Conservation (phyloP, 2,329 filamentous ascomycete genomes). For the Teratosphaeria viscida region DNA sequence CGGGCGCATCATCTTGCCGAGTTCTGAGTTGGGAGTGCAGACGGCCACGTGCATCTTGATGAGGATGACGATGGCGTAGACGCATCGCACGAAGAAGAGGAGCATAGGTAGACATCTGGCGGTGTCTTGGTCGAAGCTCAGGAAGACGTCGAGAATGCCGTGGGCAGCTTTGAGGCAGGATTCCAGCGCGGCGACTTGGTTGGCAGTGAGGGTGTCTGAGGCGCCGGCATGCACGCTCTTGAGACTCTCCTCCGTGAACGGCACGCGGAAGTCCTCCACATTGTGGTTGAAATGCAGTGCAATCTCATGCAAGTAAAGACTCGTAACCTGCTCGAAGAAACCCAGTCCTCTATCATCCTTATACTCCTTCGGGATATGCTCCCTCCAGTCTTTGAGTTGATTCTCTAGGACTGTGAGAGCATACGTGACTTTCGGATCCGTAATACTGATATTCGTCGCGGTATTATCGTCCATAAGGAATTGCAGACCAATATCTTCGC, state of each 20-base stretch:
- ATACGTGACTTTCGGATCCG: constrained; percentile 46
- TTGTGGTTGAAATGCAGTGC: constrained; percentile 38
- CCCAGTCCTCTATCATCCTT: constrained; percentile 25
- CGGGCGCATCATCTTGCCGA: constrained; percentile 39
- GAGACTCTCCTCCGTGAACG: constrained; percentile 33
- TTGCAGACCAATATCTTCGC: constrained; percentile 45
- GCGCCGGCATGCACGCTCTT: constrained; percentile 27
- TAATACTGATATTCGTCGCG: constrained; percentile 37
- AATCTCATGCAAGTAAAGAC: constrained; percentile 42
- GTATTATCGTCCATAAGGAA: constrained; percentile 48
- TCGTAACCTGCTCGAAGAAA: constrained; percentile 38
- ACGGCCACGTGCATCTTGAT: constrained; percentile 51
- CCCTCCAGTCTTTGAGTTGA: constrained; percentile 40
- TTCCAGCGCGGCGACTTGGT: constrained; percentile 37
- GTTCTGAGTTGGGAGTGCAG: constrained; percentile 36
- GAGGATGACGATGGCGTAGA: constrained; percentile 47
- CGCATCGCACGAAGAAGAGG: constrained; percentile 39
- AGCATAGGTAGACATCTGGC: constrained; percentile 37
- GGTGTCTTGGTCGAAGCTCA: constrained; percentile 37
- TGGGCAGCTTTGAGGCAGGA: constrained; percentile 37
- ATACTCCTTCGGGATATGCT: constrained; percentile 30
- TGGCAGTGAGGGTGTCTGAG: constrained; percentile 33
- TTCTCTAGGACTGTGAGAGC: constrained; percentile 45
- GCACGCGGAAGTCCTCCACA: constrained; percentile 35
- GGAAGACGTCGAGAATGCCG: constrained; percentile 39